Conservation (phyloP, 768 basidiomycete species). For the Tulasnella sp. region DNA sequence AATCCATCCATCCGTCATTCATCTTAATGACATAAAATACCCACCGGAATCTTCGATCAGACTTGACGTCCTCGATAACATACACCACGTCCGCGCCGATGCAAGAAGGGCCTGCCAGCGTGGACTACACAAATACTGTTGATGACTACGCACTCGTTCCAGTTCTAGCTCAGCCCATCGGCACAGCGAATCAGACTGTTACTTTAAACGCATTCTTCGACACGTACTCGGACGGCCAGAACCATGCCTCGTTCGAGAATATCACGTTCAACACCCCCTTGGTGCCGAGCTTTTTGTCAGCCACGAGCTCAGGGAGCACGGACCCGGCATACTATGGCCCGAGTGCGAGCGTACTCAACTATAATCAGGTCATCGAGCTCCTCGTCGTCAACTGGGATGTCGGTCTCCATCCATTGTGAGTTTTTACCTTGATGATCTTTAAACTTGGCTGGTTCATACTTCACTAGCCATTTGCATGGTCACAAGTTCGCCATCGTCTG, state of each 20-base stretch:
- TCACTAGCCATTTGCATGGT: slow-evolving; percentile 71
- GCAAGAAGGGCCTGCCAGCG: slow-evolving; percentile 19
- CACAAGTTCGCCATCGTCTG: slow-evolving; percentile 77
- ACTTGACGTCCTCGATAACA: slow-evolving; percentile 73
- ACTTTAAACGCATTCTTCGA: slow-evolving; percentile 68
- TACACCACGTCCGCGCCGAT: slow-evolving; percentile 44
- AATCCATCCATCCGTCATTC: no score
- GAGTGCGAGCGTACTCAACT: slow-evolving; percentile 51
- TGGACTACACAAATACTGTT: slow-evolving; percentile 41
- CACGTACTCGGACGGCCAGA: slow-evolving; percentile 78
- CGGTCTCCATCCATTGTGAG: slow-evolving; percentile 79
- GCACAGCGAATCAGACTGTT: slow-evolving; percentile 44
- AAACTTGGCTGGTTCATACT: slow-evolving; percentile 9
- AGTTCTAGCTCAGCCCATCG: slow-evolving; percentile 35
- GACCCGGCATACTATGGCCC: slow-evolving; percentile 66
- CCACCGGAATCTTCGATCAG: no score
- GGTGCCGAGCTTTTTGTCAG: slow-evolving; percentile 69
- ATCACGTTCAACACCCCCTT: slow-evolving; percentile 33
- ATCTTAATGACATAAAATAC: no score
- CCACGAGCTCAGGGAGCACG: slow-evolving; percentile 59
- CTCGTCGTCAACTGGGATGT: slow-evolving; percentile 31
- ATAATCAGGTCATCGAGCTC: slow-evolving; percentile 42
- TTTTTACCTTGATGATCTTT: slow-evolving; percentile 12
- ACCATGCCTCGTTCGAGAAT: slow-evolving; percentile 50
- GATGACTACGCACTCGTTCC: slow-evolving; percentile 66